These are phyloP conservation scores for Solanum acaule DNA, from an alignment of 257 asterid genomes.

Conservation along the genomic window DNA sequence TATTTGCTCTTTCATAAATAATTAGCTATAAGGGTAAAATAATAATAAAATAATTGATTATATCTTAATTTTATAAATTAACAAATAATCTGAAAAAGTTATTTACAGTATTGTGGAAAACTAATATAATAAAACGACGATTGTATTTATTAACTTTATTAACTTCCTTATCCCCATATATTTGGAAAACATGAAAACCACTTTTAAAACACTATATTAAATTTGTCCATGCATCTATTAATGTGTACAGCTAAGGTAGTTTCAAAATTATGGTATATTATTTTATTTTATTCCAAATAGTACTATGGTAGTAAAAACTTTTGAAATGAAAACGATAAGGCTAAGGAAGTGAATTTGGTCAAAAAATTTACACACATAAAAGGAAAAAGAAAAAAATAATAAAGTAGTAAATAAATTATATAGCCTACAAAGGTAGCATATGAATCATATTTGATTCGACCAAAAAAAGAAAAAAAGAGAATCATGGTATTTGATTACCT, in stretches of 20 bases:
- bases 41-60: not conserved
- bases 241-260: constrained; percentile 2
- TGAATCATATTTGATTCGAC: not conserved
- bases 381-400: not conserved
- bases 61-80: not conserved
- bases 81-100: not conserved
- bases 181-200: not conserved
- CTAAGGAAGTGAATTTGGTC: not conserved
- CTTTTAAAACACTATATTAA: not conserved
- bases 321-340: not conserved
- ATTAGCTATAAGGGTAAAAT: too few relatives aligned
- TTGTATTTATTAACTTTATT: not conserved
- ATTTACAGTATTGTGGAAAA: not conserved
- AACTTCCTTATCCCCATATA: not conserved
- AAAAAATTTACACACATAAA: not conserved
- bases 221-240: constrained; percentile 9
- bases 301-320: not conserved
- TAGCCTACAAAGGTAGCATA: not conserved
- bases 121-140: not conserved
- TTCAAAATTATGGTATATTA: not conserved
- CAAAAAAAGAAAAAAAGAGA: not conserved
- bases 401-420: not conserved
- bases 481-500: not conserved
- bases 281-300: not conserved
- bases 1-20: too few relatives aligned